A percentile compares a stretch with the other conserved stretches of the same genome.
Conservation (phyloP, 1,284 basidiomycete species). For the Malassezia arunalokei region DNA sequence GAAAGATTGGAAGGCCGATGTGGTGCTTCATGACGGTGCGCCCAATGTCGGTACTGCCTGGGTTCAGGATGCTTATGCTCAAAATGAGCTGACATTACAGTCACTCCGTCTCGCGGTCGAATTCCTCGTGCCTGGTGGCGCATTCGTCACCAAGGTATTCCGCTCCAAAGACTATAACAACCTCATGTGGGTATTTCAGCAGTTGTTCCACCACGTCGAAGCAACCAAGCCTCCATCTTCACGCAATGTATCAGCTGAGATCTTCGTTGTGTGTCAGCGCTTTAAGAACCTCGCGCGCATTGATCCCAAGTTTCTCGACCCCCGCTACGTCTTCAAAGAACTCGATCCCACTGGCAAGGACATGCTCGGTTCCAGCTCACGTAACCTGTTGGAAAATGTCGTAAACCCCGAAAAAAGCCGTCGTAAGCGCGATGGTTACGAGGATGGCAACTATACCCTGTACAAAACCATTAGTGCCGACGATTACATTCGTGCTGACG, state of each 20-base stretch:
- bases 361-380: constrained; percentile 24
- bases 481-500: constrained; percentile 58
- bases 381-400: constrained; percentile 56
- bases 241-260: constrained; percentile 96
- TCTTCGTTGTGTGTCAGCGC: constrained; percentile 94
- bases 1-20: constrained; percentile 99
- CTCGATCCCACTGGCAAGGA: constrained; percentile 38
- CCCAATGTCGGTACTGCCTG: constrained; percentile 99
- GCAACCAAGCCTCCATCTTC: constrained; percentile 98
- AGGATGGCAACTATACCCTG: constrained; percentile 82
- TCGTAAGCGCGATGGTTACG: constrained; percentile 84
- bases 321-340: constrained; percentile 96
- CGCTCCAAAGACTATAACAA: constrained; percentile 97
- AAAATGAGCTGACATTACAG: constrained; percentile 92
- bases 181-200: constrained; percentile 96
- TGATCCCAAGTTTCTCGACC: constrained; percentile 95
- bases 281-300: constrained; percentile 90
- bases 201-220: constrained; percentile 90
- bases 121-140: constrained; percentile 73
- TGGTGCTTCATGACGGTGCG: constrained; percentile 95
- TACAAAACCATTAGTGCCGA: constrained; percentile 64
- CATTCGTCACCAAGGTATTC: constrained; percentile 98
- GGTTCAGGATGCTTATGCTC: constrained; percentile 96
- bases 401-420: constrained; percentile 96
- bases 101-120: constrained; percentile 92